These are phyloP conservation scores for Magnaporthiopsis poae DNA, from an alignment of 2,329 filamentous ascomycete species.

Conservation along the genomic window DNA sequence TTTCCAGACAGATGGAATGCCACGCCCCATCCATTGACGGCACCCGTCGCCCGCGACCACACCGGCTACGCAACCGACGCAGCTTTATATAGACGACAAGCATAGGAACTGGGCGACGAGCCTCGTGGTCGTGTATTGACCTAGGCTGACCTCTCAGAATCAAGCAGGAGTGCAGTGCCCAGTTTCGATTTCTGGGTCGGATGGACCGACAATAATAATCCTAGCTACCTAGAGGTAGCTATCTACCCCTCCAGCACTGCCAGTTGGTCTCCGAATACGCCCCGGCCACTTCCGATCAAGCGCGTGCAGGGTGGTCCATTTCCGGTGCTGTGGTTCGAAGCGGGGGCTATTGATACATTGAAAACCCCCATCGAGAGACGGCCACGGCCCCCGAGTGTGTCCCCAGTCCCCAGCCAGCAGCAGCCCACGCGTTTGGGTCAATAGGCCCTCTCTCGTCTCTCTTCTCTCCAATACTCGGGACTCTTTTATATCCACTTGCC, in stretches of 20 bases:
- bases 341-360: not conserved
- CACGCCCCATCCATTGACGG: not conserved
- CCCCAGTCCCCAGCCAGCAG: not conserved
- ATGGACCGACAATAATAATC: not conserved
- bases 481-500: not conserved
- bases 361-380: not conserved
- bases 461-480: not conserved
- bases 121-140: too few species aligned
- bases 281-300: not conserved
- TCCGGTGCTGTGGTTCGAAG: not conserved
- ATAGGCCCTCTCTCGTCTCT: not conserved
- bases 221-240: too few species aligned
- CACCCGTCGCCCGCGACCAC: not conserved
- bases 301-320: not conserved
- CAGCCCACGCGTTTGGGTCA: not conserved
- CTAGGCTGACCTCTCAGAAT: not conserved
- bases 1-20: not conserved
- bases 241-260: too few species aligned
- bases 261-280: not conserved
- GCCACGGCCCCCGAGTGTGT: not conserved
- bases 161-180: not conserved
- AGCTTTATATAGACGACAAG: not conserved
- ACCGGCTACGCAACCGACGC: not conserved
- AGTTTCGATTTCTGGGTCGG: not conserved
- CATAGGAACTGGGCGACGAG: not conserved